Conservation (phyloP, 2,329 filamentous ascomycete species). For the Colletotrichum aenigma region DNA sequence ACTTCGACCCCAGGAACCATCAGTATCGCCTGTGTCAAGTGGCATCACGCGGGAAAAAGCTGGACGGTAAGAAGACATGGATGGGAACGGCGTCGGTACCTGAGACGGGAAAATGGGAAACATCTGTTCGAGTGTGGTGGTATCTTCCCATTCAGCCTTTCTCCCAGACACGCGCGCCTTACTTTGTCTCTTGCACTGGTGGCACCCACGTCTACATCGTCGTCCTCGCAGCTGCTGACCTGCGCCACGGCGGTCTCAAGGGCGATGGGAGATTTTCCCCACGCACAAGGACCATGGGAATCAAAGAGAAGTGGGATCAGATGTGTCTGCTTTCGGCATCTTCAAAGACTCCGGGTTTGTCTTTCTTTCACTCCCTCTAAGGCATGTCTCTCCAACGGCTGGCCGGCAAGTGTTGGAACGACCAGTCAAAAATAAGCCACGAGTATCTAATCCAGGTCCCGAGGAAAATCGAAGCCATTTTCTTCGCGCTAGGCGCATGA, state of each 20-base stretch:
- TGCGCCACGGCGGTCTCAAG: conserved; percentile 1
- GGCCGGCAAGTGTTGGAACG: neutral
- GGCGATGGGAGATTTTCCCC: neutral
- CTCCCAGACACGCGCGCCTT: neutral
- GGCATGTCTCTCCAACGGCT: conserved; percentile 10
- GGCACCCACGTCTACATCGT: neutral
- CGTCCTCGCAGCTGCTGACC: conserved; percentile 6
- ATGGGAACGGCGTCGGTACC: neutral
- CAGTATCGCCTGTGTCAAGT: neutral
- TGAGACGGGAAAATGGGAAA: neutral
- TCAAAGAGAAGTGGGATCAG: neutral
- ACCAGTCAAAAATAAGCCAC: neutral
- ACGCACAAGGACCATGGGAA: neutral
- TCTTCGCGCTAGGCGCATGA: neutral
- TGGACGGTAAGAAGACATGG: neutral
- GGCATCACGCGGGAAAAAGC: neutral
- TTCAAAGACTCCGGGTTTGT: neutral
- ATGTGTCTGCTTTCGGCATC: conserved; percentile 10
- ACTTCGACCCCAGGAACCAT: neutral
- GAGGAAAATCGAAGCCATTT: neutral
- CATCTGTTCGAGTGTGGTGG: neutral
- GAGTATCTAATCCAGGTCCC: neutral
- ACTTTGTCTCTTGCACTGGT: neutral
- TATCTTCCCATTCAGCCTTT: neutral
- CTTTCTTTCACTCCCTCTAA: neutral